Conservation (phyloP, 805 yeast genomes). For the Yamadazyma tumulicola region DNA sequence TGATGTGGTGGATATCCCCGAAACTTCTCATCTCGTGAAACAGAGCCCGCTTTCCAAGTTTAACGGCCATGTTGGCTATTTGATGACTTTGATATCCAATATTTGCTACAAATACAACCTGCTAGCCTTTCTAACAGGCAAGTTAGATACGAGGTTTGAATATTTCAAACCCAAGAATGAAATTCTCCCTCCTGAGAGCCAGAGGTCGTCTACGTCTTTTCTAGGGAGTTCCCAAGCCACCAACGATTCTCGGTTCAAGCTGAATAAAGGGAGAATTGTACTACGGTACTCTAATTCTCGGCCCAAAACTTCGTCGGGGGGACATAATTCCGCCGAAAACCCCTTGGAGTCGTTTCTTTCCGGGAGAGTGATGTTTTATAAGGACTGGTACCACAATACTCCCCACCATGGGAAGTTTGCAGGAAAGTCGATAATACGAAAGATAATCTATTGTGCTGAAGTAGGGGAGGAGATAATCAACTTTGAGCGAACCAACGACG, state of each 20-base stretch:
- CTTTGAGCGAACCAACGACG: conserved; percentile 3
- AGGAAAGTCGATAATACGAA: conserved; percentile 2
- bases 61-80: conserved; percentile 25
- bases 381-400: conserved; percentile 31
- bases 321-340: neutral
- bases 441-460: conserved; percentile 5
- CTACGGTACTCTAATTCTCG: conserved; percentile 7
- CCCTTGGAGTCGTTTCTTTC: conserved; percentile 19
- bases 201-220: conserved; percentile 3
- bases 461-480: neutral
- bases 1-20: conserved; percentile 26
- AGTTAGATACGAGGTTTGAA: conserved; percentile 26
- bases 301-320: neutral
- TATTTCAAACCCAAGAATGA: conserved; percentile 1
- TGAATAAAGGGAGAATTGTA: conserved; percentile 8
- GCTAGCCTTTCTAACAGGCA: conserved; percentile 28
- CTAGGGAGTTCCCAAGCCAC: no score
- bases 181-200: neutral
- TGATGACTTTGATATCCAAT: conserved; percentile 24
- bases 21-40: conserved; percentile 21
- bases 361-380: conserved; percentile 26
- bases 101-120: conserved; percentile 19
- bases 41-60: conserved; percentile 29
- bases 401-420: no score
- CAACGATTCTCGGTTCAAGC: no score